Evolutionary conservation across 2,329 filamentous ascomycete genomes (phyloP), one percentile per base, ranked within the genome.

Genomic region (Sporothrix protearum): DNA sequence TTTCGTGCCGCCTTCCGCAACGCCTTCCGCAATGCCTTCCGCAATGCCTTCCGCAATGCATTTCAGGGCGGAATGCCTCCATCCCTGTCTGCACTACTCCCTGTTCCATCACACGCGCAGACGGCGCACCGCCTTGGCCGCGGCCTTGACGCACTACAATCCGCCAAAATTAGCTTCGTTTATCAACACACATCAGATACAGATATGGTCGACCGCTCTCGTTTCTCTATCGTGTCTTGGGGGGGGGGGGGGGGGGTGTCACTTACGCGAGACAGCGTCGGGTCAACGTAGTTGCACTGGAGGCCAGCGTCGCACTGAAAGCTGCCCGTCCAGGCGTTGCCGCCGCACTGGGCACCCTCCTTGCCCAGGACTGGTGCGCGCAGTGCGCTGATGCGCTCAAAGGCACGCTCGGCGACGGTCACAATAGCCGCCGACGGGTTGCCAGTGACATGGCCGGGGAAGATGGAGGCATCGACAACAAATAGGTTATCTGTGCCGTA

Each of bases 401-500:
- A 75, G n/a, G 86, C 86, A 25, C 83, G 82, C 79, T 89, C 87
- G n/a, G 87, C 85, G 42, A 83, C 86, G 36, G 85, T 81, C 76
- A 89, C 85, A 75, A 89, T 86, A 10, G 85, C 82, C 0, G 86
- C 84, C 45, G 85, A 85, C 1, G 87, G 88, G 76, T 89, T 89
- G 45, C 85, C 87, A 2, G 86, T 85, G n/a, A 86, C 82, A 69
- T 88, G 83, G 71, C 87, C 86, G 0, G 87, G 87, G 78, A 88
- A 87, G 75, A 88, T 85, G 71, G 83, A 84, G 28, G 83, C 85
- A 74, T 88, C 86, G 2, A 87, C 83, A 12, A 87, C 82, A 76
- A 85, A 86, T 47, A 87, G 86, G 79, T 91, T 91, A 76, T 91
- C 87, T 0, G 87, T 91, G 49, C 89, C 89, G 76, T 87, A 91